Percentiles rank a stretch among this genome's conserved stretches.
Conservation (phyloP, 73 alveolate genomes). For the Stentor coeruleus region DNA sequence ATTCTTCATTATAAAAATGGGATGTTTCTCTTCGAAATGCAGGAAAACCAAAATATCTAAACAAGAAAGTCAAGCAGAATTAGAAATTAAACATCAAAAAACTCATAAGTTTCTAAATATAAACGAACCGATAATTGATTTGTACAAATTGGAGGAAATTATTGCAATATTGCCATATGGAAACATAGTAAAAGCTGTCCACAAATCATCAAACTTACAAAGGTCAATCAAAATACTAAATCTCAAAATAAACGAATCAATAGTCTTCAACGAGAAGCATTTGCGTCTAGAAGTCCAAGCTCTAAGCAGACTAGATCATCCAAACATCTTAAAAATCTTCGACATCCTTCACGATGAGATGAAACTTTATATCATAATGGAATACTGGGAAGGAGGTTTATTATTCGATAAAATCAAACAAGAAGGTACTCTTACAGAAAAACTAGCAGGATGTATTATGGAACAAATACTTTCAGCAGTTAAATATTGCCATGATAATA, state of each 20-base stretch:
- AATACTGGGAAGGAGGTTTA: constrained; percentile 3
- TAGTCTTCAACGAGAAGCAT: neutral
- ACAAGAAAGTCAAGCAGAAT: too few species aligned
- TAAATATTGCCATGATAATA: neutral
- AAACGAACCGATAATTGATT: neutral
- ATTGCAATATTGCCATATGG: neutral
- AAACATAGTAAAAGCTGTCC: neutral
- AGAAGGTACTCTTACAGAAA: neutral
- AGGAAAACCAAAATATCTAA: too few species aligned
- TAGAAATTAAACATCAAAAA: too few species aligned
- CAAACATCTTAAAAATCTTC: neutral
- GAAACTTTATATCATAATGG: neutral
- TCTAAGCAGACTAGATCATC: neutral
- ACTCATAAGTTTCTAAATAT: neutral
- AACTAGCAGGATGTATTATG: neutral
- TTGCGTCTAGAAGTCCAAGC: neutral
- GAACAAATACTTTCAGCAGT: neutral
- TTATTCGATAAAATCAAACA: neutral
- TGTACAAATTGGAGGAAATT: neutral
- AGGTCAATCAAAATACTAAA: neutral
- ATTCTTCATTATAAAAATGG: too few species aligned
- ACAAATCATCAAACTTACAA: neutral
- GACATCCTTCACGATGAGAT: neutral
- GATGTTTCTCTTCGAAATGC: too few species aligned
- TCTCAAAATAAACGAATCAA: neutral